Conservation (phyloP, 2,329 filamentous ascomycete species). For the Didymella segeticola region DNA sequence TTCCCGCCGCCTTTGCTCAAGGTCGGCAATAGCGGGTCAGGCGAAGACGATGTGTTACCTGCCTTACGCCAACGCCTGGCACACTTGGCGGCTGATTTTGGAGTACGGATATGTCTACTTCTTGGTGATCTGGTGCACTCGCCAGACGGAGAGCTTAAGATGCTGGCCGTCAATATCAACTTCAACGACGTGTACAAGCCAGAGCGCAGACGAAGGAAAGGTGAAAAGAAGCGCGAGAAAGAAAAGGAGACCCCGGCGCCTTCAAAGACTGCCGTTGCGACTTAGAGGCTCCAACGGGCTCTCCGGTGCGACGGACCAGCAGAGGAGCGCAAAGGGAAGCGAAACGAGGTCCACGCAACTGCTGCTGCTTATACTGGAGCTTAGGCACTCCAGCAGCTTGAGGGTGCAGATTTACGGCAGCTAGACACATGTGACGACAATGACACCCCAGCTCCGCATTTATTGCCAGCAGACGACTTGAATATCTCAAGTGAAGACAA, state of each 20-base stretch:
- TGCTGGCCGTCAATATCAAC: constrained; percentile 97
- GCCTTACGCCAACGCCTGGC: constrained; percentile 76
- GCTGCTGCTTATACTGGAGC: not conserved
- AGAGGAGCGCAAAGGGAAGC: not conserved
- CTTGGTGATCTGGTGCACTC: constrained; percentile 92
- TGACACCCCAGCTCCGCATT: constrained; percentile 3
- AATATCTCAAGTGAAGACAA: not conserved
- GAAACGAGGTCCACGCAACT: not conserved
- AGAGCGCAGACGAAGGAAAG: constrained; percentile 65
- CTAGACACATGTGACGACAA: not conserved
- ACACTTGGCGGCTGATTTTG: constrained; percentile 77
- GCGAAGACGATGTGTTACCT: constrained; percentile 72
- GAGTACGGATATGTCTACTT: constrained; percentile 76
- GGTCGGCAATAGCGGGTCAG: constrained; percentile 44
- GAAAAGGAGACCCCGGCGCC: constrained; percentile 38
- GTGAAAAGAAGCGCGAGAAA: constrained; percentile 37
- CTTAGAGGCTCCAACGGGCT: constrained; percentile 11
- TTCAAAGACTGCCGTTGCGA: constrained; percentile 1
- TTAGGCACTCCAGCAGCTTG: constrained; percentile 6
- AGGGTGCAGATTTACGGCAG: not conserved
- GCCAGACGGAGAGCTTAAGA: constrained; percentile 92
- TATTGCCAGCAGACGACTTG: not conserved
- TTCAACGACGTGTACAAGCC: constrained; percentile 97
- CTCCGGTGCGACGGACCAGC: not conserved
- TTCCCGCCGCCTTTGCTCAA: constrained; percentile 51